These are phyloP conservation scores for Roridomyces roridus DNA, from an alignment of 768 basidiomycete species.

Conservation along the genomic window DNA sequence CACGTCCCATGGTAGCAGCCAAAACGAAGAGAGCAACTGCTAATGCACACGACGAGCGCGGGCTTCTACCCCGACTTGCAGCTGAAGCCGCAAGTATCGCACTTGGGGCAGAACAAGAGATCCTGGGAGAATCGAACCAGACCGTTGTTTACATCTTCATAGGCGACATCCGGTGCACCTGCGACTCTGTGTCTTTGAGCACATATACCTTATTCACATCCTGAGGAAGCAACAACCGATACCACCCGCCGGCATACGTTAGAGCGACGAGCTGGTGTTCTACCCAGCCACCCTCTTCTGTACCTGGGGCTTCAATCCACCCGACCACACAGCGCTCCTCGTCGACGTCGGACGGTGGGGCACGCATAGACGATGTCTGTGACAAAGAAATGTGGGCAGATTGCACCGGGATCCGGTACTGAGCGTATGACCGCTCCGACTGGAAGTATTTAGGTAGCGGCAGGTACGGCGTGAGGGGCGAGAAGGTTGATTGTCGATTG, in stretches of 20 bases:
- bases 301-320: constrained; percentile 70
- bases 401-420: constrained; percentile 87
- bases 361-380: constrained; percentile 62
- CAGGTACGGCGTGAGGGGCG: constrained; percentile 78
- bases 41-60: too few relatives aligned
- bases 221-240: constrained; percentile 79
- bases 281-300: constrained; percentile 26
- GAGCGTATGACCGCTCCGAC: constrained; percentile 97
- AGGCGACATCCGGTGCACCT: too few relatives aligned
- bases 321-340: constrained; percentile 88
- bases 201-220: too few relatives aligned
- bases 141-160: too few relatives aligned
- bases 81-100: too few relatives aligned
- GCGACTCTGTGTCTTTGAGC: too few relatives aligned
- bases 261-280: constrained; percentile 85
- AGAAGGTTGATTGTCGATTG: constrained; percentile 86
- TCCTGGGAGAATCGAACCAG: too few relatives aligned
- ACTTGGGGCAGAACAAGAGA: too few relatives aligned
- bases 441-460: constrained; percentile 90
- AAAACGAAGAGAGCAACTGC: too few relatives aligned
- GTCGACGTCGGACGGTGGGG: constrained; percentile 66
- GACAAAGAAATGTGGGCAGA: constrained; percentile 83
- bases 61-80: too few relatives aligned
- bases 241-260: constrained; percentile 94
- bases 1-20: too few relatives aligned